These are phyloP conservation scores for Wickerhamiella lipophila DNA, from an alignment of 805 yeast species.

Conservation along the genomic window DNA sequence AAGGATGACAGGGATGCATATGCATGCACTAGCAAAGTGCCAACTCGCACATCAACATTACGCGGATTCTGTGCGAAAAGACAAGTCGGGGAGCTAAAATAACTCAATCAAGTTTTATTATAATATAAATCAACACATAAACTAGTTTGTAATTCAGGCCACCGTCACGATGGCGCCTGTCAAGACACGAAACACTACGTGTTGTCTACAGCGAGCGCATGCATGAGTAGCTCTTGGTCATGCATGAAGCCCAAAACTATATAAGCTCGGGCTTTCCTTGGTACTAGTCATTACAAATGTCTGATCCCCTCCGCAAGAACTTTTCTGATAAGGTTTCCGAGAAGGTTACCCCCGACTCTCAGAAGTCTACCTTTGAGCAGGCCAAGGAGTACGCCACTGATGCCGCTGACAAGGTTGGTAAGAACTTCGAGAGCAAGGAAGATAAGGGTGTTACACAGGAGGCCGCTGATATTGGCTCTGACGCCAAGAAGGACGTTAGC, in stretches of 20 bases:
- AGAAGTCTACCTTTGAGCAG: conserved; percentile 51
- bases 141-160: not conserved
- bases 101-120: too few relatives aligned
- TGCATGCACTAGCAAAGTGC: conserved; percentile 3
- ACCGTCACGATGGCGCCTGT: not conserved
- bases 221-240: not conserved
- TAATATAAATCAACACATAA: not conserved
- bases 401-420: conserved; percentile 51
- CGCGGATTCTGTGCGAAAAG: not conserved
- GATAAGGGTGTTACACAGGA: conserved; percentile 45
- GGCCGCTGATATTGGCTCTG: conserved; percentile 46
- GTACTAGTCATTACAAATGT: conserved; percentile 15
- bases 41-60: not conserved
- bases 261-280: not conserved
- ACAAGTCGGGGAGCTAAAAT: too few relatives aligned
- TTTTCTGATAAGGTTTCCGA: conserved; percentile 58
- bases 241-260: not conserved
- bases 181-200: not conserved
- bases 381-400: conserved; percentile 61
- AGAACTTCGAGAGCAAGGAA: conserved; percentile 44
- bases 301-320: conserved; percentile 54
- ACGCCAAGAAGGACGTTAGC: conserved; percentile 44
- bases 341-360: conserved; percentile 53
- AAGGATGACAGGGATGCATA: not conserved
- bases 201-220: not conserved